Evolutionary conservation across 2,329 filamentous ascomycete species (phyloP), one percentile per base, ranked within the genome.

Genomic region (Talaromyces marneffei): DNA sequence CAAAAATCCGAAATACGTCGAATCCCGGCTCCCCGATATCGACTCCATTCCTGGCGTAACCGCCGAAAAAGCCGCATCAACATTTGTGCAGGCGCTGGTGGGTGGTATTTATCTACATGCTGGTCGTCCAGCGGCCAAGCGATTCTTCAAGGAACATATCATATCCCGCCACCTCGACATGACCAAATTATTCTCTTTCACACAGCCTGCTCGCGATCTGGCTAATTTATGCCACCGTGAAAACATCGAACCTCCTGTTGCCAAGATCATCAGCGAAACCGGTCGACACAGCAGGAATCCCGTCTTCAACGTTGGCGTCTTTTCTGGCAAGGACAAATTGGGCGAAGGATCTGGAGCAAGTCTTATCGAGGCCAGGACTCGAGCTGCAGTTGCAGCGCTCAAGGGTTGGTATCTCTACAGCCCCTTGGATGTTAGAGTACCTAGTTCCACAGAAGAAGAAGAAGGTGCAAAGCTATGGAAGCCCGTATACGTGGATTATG

Each of bases 331-430:
- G 63, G 92, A 99, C 74, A 93, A 94, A 82, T 82, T 99, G 44
- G 94, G 93, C 60, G 93, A 99, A 79, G 94, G 87, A n/a, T 83
- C 87, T 20, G 94, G 90, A 25, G 80, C 88, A 54, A 92, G 85
- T 75, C 79, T 97, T 61, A 82, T 91, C 66, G 85, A 91, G 69
- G 93, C 90, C 33, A 85, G 91, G 65, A 82, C 85, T 65, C 85
- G 90, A 74, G 94, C 94, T 20, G 86, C 90, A 39, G 92, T 95
- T 70, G 87, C 89, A 65, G 87, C 92, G 18, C 81, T 99, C 71
- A 96, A 96, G 82, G 83, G 88, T 5, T 99, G 94, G 94, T 99
- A 99, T 76, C 81, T 99, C 58, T 99, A 99, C 80, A 92, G 87
- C 74, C 93, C 94, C 1, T 71, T 83, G 67, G 78, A 85, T 65